phyloP scores from a whole-genome alignment of 140 eudicot genomes.

The Oenanthe javanica region DNA sequence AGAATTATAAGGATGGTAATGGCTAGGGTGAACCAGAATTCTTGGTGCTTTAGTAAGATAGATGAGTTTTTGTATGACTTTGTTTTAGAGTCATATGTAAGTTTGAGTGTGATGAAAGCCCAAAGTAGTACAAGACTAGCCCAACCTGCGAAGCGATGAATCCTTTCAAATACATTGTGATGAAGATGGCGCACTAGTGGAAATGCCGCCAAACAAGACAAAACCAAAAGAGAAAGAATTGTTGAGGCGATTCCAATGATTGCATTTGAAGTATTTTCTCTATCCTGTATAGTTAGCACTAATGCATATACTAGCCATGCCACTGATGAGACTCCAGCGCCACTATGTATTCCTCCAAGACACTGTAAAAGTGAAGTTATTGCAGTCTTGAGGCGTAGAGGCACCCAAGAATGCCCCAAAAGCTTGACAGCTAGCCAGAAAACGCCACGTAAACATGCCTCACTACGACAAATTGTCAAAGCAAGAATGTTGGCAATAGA shows the following conservation, averaged over 20 bases:
- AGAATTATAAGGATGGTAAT: conserved; percentile 48
- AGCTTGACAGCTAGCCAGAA: conserved; percentile 56
- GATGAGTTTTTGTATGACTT: conserved; percentile 39
- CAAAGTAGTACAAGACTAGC: conserved; percentile 46
- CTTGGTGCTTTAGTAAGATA: conserved; percentile 39
- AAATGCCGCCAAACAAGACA: conserved; percentile 55
- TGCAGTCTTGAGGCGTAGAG: conserved; percentile 49
- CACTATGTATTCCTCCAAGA: conserved; percentile 80
- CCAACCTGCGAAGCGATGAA: conserved; percentile 74
- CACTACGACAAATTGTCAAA: conserved; percentile 62
- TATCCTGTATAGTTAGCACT: conserved; percentile 48
- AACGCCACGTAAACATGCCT: conserved; percentile 47
- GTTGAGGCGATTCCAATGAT: conserved; percentile 47
- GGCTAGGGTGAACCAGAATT: conserved; percentile 56
- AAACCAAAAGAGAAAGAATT: conserved; percentile 46
- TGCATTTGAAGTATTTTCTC: conserved; percentile 42
- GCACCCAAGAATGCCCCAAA: conserved; percentile 63
- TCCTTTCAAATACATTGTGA: conserved; percentile 68
- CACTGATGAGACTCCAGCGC: conserved; percentile 66
- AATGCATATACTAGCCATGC: conserved; percentile 67
- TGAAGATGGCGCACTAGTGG: conserved; percentile 81
- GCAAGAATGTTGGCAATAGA: conserved; percentile 60
- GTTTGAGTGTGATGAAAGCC: conserved; percentile 49
- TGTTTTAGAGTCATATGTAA: conserved; percentile 39
- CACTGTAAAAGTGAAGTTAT: conserved; percentile 54